Conservation (phyloP, 2,329 filamentous ascomycete genomes). For the Huntiella savannae region DNA sequence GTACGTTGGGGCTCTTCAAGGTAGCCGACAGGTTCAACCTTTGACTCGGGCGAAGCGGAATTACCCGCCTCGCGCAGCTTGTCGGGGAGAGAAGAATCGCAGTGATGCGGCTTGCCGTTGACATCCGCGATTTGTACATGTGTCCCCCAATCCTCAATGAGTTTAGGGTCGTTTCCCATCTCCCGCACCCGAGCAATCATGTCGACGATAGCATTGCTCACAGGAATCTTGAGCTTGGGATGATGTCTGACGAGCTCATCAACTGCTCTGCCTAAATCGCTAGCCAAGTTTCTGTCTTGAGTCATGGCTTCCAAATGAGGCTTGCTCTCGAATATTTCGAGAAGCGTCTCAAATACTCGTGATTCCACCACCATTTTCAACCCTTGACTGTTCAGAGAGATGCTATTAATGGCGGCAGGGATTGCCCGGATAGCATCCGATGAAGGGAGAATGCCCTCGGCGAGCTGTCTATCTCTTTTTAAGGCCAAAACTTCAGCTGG, state of each 20-base stretch:
- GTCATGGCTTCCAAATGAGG: slow-evolving; percentile 74
- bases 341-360: slow-evolving; percentile 63
- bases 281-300: slow-evolving; percentile 48
- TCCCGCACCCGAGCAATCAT: slow-evolving; percentile 72
- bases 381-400: slow-evolving; percentile 75
- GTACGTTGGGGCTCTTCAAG: slow-evolving; percentile 1
- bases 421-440: slow-evolving; percentile 75
- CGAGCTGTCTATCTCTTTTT: slow-evolving; percentile 27
- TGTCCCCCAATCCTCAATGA: slow-evolving; percentile 51
- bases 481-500: slow-evolving; percentile 29
- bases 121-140: slow-evolving; percentile 51
- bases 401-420: slow-evolving; percentile 75
- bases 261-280: slow-evolving; percentile 62
- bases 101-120: slow-evolving; percentile 31
- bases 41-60: background rate
- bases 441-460: slow-evolving; percentile 65
- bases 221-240: slow-evolving; percentile 58
- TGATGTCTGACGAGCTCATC: slow-evolving; percentile 93
- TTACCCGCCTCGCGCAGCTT: slow-evolving; percentile 13
- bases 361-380: slow-evolving; percentile 77
- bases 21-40: slow-evolving; percentile 5
- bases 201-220: slow-evolving; percentile 68
- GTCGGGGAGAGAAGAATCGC: slow-evolving; percentile 25
- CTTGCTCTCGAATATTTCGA: slow-evolving; percentile 92
- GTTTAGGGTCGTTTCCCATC: slow-evolving; percentile 52